Base-by-base conservation (phyloP, 2,329 filamentous ascomycete genomes). In the Leptographium lundbergii region DNA sequence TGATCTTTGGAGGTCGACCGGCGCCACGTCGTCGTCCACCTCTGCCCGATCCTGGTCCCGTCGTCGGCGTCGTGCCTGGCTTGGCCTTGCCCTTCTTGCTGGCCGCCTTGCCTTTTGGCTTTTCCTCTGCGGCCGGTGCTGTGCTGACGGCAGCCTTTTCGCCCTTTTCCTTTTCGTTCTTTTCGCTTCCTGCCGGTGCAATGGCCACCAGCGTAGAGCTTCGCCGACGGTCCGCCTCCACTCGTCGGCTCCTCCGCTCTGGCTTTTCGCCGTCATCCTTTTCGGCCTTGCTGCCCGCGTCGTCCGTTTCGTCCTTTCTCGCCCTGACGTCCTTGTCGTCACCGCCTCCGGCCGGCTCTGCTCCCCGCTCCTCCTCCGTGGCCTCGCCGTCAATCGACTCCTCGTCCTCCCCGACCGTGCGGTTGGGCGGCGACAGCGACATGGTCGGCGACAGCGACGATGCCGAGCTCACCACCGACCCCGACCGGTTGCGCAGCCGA, bases 401-500 rank as follows among this genome's bases (percentile, higher is more conserved):
- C 34, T 27, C 22, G 4, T 17, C 34, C n/a, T 42, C 34, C 19
- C 47, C 47, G 4, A 22, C 60, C 7, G 48, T 17, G 29, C 34
- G 58, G 9, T 48, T 63, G 1, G 67, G 68, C 47, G 68, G 66
- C 48, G 66, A 65, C 56, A 69, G 42, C 9, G 70, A 71, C 52
- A 63, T 64, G 7, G 66, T 66, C 56, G 68, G 68, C 11, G 70
- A 72, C 11, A 72, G 67, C n/a, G 69, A 69, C n/a, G 70, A 72
- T 22, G 62, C 62, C 11, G 63, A 61, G 57, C 63, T 65, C 11
- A 57, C 62, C 54, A 61, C 63, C 57, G 64, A 65, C 29, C 64
- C 64, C 13, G 63, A 63, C 10, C 65, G 64, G 58, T 63, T 61
- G 57, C 39, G 61, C 19, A 25, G 61, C 17, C 54, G 47, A 2